Base-by-base conservation (phyloP, 2,329 filamentous ascomycete species). In the Xylaria polymorpha region DNA sequence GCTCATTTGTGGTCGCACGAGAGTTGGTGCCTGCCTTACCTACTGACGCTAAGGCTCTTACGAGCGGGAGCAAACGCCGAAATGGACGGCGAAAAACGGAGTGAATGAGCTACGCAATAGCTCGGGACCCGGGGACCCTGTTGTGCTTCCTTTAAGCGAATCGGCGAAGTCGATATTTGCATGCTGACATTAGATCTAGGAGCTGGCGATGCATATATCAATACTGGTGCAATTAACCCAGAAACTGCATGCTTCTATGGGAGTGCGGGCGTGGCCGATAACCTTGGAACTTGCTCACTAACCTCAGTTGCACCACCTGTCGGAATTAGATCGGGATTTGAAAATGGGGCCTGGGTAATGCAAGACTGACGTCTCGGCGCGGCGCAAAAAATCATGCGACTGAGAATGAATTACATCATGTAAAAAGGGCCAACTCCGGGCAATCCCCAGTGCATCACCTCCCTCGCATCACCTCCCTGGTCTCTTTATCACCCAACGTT, bases 331-430 rank as follows among this genome's bases (percentile, higher is more conserved):
- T 71, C 69, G 69, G 69, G 60, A 53, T 71, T 69, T 71, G 69
- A 66, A 66, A 37, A 8, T 37, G 15, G 18, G 7, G 50, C 43
- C n/a, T 1, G 22, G 18, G 50, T 43, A 29, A 25, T 59, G 51
- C 53, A 51, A 48, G 44, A 50, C 55, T 61, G 59, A 51, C 60
- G 60, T 46, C 29, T 20, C 22, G 25, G 44, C 18, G n/a, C 29
- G 22, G 61, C 57, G 41, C 51, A 25, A 53, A 59, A 70, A 63
- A 68, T 70, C 70, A 65, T 72, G 61, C 70, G 55, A 71, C 56
- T 59, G 46, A 12, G 43, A 50, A 15, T n/a, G 37, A 53, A 71
- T 71, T 71, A 69, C 69, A 71, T 71, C 69, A 71, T 71, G 51
- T 41, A 51, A 46, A 37, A 68, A 65, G 61, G 22, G 59, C 10